phyloP scores from a whole-genome alignment of 2,329 filamentous ascomycete genomes.

The Sporothrix pseudoabietina region DNA sequence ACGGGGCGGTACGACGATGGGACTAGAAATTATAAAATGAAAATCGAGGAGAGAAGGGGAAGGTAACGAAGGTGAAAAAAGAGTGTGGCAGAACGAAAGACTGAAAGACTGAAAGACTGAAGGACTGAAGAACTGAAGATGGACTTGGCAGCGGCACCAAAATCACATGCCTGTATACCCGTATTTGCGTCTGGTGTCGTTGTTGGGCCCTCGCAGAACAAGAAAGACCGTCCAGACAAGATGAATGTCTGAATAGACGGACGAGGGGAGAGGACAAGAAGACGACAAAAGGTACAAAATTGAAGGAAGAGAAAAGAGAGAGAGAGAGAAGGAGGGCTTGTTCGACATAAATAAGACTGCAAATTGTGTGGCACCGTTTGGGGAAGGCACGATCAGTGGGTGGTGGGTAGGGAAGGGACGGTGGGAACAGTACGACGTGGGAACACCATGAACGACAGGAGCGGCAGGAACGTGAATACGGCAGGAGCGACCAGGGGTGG shows the following conservation, averaged over 20 bases:
- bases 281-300: not conserved
- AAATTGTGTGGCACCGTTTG: not conserved
- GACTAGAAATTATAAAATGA: not conserved
- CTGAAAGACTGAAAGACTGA: not conserved
- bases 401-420: too few species aligned
- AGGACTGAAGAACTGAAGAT: not conserved
- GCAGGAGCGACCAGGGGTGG: not conserved
- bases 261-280: not conserved
- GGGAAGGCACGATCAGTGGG: not conserved
- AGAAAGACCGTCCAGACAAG: not conserved
- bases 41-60: not conserved
- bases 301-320: not conserved
- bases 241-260: not conserved
- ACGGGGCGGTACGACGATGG: not conserved
- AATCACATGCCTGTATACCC: not conserved
- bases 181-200: not conserved
- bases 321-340: not conserved
- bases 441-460: not conserved
- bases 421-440: too few species aligned
- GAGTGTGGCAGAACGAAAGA: not conserved
- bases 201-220: not conserved
- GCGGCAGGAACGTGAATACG: not conserved
- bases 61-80: not conserved
- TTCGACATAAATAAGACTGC: not conserved
- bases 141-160: not conserved